These are phyloP conservation scores for Cladosporium oxysporum DNA, from an alignment of 2,329 filamentous ascomycete genomes.

Conservation along the genomic window DNA sequence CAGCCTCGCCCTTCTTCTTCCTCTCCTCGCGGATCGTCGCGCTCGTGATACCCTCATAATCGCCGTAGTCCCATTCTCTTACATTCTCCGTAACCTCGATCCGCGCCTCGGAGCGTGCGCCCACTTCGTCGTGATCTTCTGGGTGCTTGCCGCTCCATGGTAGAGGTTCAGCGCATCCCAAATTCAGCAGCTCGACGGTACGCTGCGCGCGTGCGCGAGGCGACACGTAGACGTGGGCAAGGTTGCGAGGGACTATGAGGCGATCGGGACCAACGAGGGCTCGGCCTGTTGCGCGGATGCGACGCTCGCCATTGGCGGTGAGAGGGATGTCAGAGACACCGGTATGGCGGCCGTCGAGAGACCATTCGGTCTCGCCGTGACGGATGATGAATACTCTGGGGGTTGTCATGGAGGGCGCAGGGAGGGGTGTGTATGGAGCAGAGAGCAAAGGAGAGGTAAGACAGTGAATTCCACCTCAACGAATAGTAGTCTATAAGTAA, in stretches of 20 bases:
- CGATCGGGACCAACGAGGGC: slow-evolving; percentile 83
- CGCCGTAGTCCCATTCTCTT: slow-evolving; percentile 64
- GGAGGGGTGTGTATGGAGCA: neutral
- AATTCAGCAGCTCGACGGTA: slow-evolving; percentile 84
- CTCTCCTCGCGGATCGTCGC: slow-evolving; percentile 53
- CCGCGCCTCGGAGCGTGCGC: slow-evolving; percentile 39
- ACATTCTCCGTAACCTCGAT: slow-evolving; percentile 55
- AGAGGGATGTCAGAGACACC: slow-evolving; percentile 81
- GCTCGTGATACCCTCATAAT: slow-evolving; percentile 60
- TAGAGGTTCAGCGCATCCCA: slow-evolving; percentile 64
- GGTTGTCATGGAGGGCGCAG: slow-evolving; percentile 39
- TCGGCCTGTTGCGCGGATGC: slow-evolving; percentile 66
- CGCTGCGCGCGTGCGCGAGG: slow-evolving; percentile 80
- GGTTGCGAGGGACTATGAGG: slow-evolving; percentile 77
- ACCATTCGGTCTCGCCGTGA: slow-evolving; percentile 97
- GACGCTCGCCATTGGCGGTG: slow-evolving; percentile 69
- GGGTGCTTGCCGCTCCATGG: slow-evolving; percentile 60
- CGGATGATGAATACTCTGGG: slow-evolving; percentile 60
- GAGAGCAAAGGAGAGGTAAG: neutral
- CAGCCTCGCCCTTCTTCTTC: slow-evolving; percentile 50
- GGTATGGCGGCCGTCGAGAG: slow-evolving; percentile 78
- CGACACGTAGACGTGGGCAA: slow-evolving; percentile 90
- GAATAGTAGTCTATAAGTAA: neutral
- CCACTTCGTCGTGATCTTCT: slow-evolving; percentile 29
- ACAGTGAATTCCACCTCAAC: neutral